Evolutionary conservation across 129 eudicot species (phyloP).

Genomic region (Flaveria ramosissima): DNA sequence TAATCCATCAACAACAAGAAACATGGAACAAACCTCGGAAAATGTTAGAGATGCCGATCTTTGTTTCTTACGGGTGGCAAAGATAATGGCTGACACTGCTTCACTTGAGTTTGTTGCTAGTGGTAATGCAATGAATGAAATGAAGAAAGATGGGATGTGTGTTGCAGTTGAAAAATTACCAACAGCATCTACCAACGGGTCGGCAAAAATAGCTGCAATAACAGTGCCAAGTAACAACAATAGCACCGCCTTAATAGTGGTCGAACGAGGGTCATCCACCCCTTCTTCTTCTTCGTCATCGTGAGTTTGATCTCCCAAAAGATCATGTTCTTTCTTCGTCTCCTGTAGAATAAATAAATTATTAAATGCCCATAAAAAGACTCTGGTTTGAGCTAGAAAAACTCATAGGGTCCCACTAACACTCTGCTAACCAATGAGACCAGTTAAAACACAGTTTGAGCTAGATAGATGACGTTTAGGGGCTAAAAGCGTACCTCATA

Average conservation of each 20-base stretch:
- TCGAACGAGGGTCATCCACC: slow-evolving; percentile 54
- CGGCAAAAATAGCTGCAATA: slow-evolving; percentile 95
- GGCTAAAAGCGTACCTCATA: slow-evolving; percentile 49
- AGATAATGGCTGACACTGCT: slow-evolving; percentile 91
- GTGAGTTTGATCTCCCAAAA: slow-evolving; percentile 58
- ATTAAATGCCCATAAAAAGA: slow-evolving; percentile 1
- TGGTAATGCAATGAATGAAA: slow-evolving; percentile 85
- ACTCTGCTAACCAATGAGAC: background rate
- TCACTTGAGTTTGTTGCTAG: slow-evolving; percentile 93
- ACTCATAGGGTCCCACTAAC: background rate
- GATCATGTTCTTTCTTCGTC: slow-evolving; percentile 64
- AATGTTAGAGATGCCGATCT: slow-evolving; percentile 92
- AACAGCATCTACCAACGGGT: slow-evolving; percentile 90
- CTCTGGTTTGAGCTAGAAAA: background rate
- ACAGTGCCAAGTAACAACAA: slow-evolving; percentile 69
- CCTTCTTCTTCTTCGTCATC: slow-evolving; percentile 49
- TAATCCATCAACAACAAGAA: slow-evolving; percentile 7
- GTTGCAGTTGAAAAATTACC: slow-evolving; percentile 83
- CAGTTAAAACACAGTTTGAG: background rate
- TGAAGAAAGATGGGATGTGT: slow-evolving; percentile 82
- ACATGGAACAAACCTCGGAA: slow-evolving; percentile 71
- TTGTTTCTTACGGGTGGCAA: slow-evolving; percentile 70
- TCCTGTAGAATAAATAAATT: slow-evolving; percentile 35
- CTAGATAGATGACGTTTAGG: background rate
- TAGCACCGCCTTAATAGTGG: slow-evolving; percentile 67